These are phyloP conservation scores for Colletotrichum spaethianum DNA, from an alignment of 2,329 filamentous ascomycete genomes.

Conservation along the genomic window DNA sequence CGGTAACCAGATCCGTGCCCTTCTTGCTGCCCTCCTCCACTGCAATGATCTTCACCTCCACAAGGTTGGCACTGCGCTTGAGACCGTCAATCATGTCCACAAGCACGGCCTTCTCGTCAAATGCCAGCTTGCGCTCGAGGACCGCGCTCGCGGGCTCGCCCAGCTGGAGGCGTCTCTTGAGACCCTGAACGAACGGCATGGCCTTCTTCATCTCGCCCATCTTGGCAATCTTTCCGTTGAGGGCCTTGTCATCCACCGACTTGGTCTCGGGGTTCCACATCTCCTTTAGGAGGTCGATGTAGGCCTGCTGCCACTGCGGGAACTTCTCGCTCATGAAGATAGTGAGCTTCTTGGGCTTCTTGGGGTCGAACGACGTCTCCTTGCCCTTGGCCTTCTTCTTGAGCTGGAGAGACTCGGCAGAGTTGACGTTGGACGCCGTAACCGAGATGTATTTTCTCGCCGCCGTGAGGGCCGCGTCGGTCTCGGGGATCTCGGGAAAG, in stretches of 20 bases:
- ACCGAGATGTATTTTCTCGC: constrained; percentile 85
- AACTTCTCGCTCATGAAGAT: constrained; percentile 86
- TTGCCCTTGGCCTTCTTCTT: constrained; percentile 97
- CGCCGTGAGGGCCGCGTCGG: constrained; percentile 78
- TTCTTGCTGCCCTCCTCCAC: constrained; percentile 80
- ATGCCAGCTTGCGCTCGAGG: constrained; percentile 86
- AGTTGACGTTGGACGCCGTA: constrained; percentile 85
- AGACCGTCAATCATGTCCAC: constrained; percentile 84
- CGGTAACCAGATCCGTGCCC: constrained; percentile 68
- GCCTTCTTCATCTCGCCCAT: constrained; percentile 94
- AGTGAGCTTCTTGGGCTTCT: constrained; percentile 91
- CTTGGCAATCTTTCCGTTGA: constrained; percentile 85
- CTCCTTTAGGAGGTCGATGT: constrained; percentile 83
- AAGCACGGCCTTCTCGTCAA: constrained; percentile 86
- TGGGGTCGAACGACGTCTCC: constrained; percentile 85
- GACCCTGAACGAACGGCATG: constrained; percentile 92
- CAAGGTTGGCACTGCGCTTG: constrained; percentile 80
- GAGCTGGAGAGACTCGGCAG: constrained; percentile 84
- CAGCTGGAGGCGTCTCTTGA: constrained; percentile 86
- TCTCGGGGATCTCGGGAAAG: constrained; percentile 79
- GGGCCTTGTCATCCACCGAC: constrained; percentile 82
- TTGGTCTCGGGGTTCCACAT: constrained; percentile 75
- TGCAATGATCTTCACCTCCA: constrained; percentile 78
- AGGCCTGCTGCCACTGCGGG: constrained; percentile 93
- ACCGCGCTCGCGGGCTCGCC: constrained; percentile 78